Evolutionary conservation across 345 rosid genomes (phyloP).

Genomic region (Eutrema yunnanense): DNA sequence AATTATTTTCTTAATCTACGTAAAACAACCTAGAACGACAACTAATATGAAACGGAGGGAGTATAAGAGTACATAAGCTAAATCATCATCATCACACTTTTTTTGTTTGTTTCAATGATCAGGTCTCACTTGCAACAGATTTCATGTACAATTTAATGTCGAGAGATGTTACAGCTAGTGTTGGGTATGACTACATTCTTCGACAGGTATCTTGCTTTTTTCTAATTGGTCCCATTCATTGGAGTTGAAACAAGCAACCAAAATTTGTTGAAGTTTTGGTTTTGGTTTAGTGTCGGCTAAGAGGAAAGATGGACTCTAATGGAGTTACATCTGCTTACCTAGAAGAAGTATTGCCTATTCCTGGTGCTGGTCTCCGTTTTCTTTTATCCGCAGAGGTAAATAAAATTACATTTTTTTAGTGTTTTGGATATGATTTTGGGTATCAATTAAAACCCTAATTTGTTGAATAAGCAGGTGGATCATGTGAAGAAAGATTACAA

Average conservation of each 20-base stretch:
- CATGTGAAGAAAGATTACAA: constrained; percentile 84
- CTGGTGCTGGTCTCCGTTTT: constrained; percentile 47
- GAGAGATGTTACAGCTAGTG: constrained; percentile 75
- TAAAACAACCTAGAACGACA: too few species aligned
- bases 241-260: not conserved
- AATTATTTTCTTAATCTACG: too few species aligned
- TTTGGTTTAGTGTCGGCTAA: constrained; percentile 48
- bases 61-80: not conserved
- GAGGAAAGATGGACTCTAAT: constrained; percentile 89
- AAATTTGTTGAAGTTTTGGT: not conserved
- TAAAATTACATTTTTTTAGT: not conserved
- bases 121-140: constrained; percentile 81
- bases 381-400: constrained; percentile 84
- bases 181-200: constrained; percentile 78
- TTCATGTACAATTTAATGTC: constrained; percentile 73
- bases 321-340: constrained; percentile 62
- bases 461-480: constrained; percentile 53
- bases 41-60: too few species aligned
- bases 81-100: not conserved
- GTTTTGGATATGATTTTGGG: not conserved
- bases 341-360: constrained; percentile 58
- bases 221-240: not conserved
- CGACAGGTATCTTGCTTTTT: constrained; percentile 50
- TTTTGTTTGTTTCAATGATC: not conserved
- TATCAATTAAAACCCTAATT: not conserved